A percentile compares a stretch with the other conserved stretches of the same genome.
Evolutionary conservation across 441 rosid species (phyloP).

Genomic region (Raphanus hybrid): DNA sequence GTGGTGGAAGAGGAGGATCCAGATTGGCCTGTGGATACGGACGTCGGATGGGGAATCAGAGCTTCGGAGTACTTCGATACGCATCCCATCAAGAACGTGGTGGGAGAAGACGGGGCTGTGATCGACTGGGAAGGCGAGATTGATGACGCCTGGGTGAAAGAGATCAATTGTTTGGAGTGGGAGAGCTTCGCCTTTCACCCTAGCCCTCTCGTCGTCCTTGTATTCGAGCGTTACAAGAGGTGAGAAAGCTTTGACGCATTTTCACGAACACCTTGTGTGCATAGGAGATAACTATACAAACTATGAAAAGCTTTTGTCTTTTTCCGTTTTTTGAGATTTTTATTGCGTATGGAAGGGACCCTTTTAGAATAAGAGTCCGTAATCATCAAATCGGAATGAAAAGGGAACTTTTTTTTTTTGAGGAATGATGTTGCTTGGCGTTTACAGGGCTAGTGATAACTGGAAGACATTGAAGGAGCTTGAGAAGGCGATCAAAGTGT

Average conservation of each 20-base stretch:
- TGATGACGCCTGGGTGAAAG: slow-evolving; percentile 85
- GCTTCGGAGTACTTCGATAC: slow-evolving; percentile 85
- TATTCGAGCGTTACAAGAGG: slow-evolving; percentile 81
- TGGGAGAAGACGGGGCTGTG: slow-evolving; percentile 80
- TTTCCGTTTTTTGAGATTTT: not conserved
- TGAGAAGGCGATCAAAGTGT: slow-evolving; percentile 79
- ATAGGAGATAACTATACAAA: not conserved
- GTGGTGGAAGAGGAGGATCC: slow-evolving; percentile 84
- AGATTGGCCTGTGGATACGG: slow-evolving; percentile 89
- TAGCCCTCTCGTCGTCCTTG: slow-evolving; percentile 78
- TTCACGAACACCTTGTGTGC: slow-evolving; percentile 32
- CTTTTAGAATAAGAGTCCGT: not conserved
- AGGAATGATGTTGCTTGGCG: not conserved
- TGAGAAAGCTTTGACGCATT: slow-evolving; percentile 30
- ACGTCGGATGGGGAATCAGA: slow-evolving; percentile 85
- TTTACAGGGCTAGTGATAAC: slow-evolving; percentile 72
- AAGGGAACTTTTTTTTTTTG: not conserved
- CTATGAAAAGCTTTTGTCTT: not conserved
- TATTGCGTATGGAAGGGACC: not conserved
- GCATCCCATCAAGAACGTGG: slow-evolving; percentile 77
- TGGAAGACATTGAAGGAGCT: slow-evolving; percentile 90
- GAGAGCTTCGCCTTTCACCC: slow-evolving; percentile 92
- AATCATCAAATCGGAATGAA: not conserved
- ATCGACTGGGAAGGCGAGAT: slow-evolving; percentile 94
- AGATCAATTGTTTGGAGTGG: slow-evolving; percentile 91